Conservation (phyloP, 2,329 filamentous ascomycete species). For the Monilinia polystroma region DNA sequence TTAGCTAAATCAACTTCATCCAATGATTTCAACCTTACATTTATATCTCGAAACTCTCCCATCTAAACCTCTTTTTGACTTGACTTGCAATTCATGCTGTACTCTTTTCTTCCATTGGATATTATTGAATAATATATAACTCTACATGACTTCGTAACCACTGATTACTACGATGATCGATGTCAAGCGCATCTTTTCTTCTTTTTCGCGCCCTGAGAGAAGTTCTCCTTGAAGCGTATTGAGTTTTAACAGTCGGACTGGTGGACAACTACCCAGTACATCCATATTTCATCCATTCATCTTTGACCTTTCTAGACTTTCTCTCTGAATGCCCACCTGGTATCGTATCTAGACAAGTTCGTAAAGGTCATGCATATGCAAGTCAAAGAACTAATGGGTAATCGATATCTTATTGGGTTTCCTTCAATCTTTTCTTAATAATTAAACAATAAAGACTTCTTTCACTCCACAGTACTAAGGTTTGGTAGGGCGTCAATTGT, state of each 20-base stretch:
- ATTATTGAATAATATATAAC: too few species aligned
- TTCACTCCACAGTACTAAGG: constrained; percentile 27
- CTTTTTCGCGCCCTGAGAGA: constrained; percentile 19
- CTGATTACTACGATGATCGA: constrained; percentile 24
- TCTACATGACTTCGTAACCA: neutral
- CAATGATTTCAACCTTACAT: constrained; percentile 30
- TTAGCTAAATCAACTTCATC: constrained; percentile 28
- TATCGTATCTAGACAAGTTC: too few species aligned
- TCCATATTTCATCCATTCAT: constrained; percentile 31
- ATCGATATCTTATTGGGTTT: constrained; percentile 18
- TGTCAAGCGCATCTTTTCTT: constrained; percentile 23
- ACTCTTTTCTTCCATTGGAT: neutral
- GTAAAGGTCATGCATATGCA: neutral
- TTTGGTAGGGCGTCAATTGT: constrained; percentile 14
- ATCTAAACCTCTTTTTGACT: constrained; percentile 7
- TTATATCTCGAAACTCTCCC: constrained; percentile 31
- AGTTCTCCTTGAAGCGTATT: constrained; percentile 16
- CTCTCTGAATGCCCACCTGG: neutral
- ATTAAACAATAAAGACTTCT: constrained; percentile 18
- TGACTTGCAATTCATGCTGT: constrained; percentile 15
- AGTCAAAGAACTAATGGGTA: constrained; percentile 7
- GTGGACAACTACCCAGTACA: too few species aligned
- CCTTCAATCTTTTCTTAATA: constrained; percentile 19
- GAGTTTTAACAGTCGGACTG: constrained; percentile 19
- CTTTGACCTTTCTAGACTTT: constrained; percentile 24